A percentile compares a stretch with the other conserved stretches of the same genome.
Evolutionary conservation across 2,329 filamentous ascomycete genomes (phyloP).

Genomic region (Teratosphaeria epicoccoides): DNA sequence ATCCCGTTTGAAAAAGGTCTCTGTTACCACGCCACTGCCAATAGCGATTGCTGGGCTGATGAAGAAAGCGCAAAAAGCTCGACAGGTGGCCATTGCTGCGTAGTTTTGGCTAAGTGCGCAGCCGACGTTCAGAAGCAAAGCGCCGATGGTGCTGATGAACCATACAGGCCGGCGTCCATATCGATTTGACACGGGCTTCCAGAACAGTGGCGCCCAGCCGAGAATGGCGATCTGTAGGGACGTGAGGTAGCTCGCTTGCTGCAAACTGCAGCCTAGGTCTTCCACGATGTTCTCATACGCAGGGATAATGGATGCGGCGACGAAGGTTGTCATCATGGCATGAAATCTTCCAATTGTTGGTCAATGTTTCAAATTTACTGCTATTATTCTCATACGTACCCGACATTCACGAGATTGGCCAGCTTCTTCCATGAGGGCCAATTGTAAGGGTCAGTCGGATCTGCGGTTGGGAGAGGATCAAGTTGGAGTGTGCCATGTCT

Average conservation of each 20-base stretch:
- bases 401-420: slow-evolving; percentile 14
- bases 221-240: slow-evolving; percentile 47
- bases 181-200: slow-evolving; percentile 44
- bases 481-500: slow-evolving; percentile 46
- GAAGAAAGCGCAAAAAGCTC: slow-evolving; percentile 46
- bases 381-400: slow-evolving; percentile 18
- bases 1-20: slow-evolving; percentile 48
- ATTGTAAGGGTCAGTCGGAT: slow-evolving; percentile 46
- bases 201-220: slow-evolving; percentile 45
- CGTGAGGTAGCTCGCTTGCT: slow-evolving; percentile 43
- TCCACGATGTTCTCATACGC: slow-evolving; percentile 44
- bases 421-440: slow-evolving; percentile 40
- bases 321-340: slow-evolving; percentile 48
- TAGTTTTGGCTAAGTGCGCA: slow-evolving; percentile 42
- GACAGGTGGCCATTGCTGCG: slow-evolving; percentile 40
- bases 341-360: no score
- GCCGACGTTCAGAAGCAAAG: slow-evolving; percentile 42
- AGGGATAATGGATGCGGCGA: slow-evolving; percentile 43
- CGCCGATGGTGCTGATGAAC: slow-evolving; percentile 40
- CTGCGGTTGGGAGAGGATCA: slow-evolving; percentile 42
- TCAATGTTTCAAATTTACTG: slow-evolving; percentile 41
- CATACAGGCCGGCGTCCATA: slow-evolving; percentile 47
- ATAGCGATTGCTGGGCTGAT: slow-evolving; percentile 43
- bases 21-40: slow-evolving; percentile 47
- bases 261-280: slow-evolving; percentile 40